These are phyloP conservation scores for Heritiera fomes DNA, from an alignment of 345 rosid genomes.

Conservation along the genomic window DNA sequence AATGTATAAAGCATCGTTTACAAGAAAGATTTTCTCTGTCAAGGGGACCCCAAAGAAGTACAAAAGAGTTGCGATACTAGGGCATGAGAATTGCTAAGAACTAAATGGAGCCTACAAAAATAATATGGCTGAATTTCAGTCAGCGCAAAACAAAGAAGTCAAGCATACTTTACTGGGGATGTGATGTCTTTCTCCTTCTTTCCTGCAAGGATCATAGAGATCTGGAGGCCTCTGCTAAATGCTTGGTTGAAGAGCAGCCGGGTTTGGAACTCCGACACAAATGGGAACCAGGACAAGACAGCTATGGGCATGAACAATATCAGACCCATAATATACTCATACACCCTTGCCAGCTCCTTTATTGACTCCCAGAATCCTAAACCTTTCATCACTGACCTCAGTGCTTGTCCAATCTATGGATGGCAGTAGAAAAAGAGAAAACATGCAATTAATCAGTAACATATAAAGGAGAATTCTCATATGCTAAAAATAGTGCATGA, in stretches of 20 bases:
- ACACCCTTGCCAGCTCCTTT: slow-evolving; percentile 88
- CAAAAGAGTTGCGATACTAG: not conserved
- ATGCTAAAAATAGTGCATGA: not conserved
- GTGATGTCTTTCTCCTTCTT: slow-evolving; percentile 43
- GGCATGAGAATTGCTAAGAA: not conserved
- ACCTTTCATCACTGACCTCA: slow-evolving; percentile 47
- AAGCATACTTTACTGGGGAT: not conserved
- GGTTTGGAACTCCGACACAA: slow-evolving; percentile 83
- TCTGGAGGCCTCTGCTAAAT: slow-evolving; percentile 89
- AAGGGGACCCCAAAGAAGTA: not conserved
- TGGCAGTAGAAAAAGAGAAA: not conserved
- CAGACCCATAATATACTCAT: slow-evolving; percentile 80
- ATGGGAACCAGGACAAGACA: slow-evolving; percentile 82
- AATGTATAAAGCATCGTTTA: not conserved
- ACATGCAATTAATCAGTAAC: not conserved
- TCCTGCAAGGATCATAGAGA: slow-evolving; percentile 78
- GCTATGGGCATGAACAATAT: slow-evolving; percentile 71
- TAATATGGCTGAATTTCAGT: not conserved
- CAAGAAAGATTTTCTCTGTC: not conserved
- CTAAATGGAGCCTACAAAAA: not conserved
- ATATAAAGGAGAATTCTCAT: not conserved
- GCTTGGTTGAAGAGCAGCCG: slow-evolving; percentile 97
- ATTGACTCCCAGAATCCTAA: slow-evolving; percentile 77
- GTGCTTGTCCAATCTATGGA: slow-evolving; percentile 72
- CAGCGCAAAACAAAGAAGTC: slow-evolving; percentile 5